Evolutionary conservation across 2,329 filamentous ascomycete genomes (phyloP).

Genomic region (Neofusicoccum cordaticola): DNA sequence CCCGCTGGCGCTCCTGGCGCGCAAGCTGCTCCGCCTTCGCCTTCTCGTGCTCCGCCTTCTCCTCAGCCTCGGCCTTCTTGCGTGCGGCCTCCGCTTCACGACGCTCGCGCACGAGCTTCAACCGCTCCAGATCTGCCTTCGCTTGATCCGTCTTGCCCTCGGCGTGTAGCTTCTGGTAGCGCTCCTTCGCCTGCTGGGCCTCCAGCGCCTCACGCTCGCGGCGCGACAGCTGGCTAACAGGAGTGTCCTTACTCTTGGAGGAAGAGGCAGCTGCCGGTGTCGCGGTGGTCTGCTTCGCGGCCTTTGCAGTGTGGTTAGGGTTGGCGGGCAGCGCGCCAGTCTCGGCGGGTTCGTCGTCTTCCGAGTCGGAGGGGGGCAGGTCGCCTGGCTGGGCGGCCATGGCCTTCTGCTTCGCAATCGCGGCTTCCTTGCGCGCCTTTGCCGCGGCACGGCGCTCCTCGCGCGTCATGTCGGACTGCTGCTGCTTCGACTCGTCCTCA

Average conservation of each 20-base stretch:
- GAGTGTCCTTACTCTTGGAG: slow-evolving; percentile 45
- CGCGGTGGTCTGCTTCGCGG: slow-evolving; percentile 63
- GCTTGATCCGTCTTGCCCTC: slow-evolving; percentile 97
- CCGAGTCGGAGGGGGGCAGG: slow-evolving; percentile 69
- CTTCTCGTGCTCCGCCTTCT: slow-evolving; percentile 57
- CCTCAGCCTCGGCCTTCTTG: slow-evolving; percentile 66
- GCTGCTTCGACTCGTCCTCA: slow-evolving; percentile 39
- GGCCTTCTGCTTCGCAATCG: slow-evolving; percentile 71
- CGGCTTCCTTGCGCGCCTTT: slow-evolving; percentile 88
- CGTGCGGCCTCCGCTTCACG: slow-evolving; percentile 78
- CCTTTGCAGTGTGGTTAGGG: slow-evolving; percentile 75
- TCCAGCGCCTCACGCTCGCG: slow-evolving; percentile 76
- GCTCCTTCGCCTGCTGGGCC: slow-evolving; percentile 83
- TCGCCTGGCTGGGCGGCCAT: slow-evolving; percentile 78
- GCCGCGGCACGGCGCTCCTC: slow-evolving; percentile 85
- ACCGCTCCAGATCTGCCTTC: slow-evolving; percentile 78
- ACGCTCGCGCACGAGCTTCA: slow-evolving; percentile 80
- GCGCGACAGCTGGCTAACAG: slow-evolving; percentile 58
- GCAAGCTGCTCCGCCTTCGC: slow-evolving; percentile 49
- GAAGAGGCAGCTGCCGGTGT: slow-evolving; percentile 59
- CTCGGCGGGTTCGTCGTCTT: slow-evolving; percentile 57
- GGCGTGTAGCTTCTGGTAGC: slow-evolving; percentile 86
- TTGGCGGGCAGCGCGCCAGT: slow-evolving; percentile 72
- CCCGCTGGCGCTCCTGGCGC: slow-evolving; percentile 47
- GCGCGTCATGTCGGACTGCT: slow-evolving; percentile 64